A percentile compares a stretch with the other conserved stretches of the same genome.
Evolutionary conservation across 805 yeast genomes (phyloP).

Genomic region (Zygosaccharomyces siamensis): DNA sequence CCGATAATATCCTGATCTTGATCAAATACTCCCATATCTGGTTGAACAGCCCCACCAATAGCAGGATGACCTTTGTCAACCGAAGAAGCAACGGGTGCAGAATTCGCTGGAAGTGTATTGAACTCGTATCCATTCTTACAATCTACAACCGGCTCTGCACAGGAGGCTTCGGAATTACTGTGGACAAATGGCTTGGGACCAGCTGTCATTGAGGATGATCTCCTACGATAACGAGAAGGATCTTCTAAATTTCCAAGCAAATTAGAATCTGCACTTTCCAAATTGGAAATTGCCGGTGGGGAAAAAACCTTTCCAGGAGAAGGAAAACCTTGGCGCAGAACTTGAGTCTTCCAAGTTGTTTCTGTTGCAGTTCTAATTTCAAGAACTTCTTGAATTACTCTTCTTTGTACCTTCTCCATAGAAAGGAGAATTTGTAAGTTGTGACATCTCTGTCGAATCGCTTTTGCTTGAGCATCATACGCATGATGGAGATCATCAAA

Average conservation of each 20-base stretch:
- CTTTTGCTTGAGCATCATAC: slow-evolving; percentile 6
- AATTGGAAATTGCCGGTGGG: slow-evolving; percentile 3
- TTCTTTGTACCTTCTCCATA: slow-evolving; percentile 16
- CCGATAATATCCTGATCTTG: slow-evolving; percentile 12
- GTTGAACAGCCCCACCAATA: neutral
- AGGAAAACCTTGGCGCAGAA: neutral
- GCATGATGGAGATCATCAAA: slow-evolving; percentile 11
- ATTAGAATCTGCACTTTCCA: slow-evolving; percentile 8
- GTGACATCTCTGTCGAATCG: slow-evolving; percentile 11
- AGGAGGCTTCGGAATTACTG: neutral
- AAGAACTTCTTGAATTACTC: slow-evolving; percentile 18
- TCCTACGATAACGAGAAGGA: slow-evolving; percentile 2
- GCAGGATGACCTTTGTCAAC: neutral
- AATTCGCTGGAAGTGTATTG: too few relatives aligned
- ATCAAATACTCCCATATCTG: neutral
- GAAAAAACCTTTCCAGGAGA: slow-evolving; percentile 7
- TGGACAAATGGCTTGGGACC: neutral
- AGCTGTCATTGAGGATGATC: neutral
- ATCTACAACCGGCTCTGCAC: neutral
- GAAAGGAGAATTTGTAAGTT: slow-evolving; percentile 10
- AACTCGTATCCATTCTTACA: neutral
- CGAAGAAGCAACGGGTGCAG: neutral
- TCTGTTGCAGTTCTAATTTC: slow-evolving; percentile 21
- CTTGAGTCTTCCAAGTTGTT: slow-evolving; percentile 11
- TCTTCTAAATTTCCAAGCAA: slow-evolving; percentile 5